phyloP scores from a whole-genome alignment of 495 filamentous ascomycete species.

The Clavariopsis aquatica region DNA sequence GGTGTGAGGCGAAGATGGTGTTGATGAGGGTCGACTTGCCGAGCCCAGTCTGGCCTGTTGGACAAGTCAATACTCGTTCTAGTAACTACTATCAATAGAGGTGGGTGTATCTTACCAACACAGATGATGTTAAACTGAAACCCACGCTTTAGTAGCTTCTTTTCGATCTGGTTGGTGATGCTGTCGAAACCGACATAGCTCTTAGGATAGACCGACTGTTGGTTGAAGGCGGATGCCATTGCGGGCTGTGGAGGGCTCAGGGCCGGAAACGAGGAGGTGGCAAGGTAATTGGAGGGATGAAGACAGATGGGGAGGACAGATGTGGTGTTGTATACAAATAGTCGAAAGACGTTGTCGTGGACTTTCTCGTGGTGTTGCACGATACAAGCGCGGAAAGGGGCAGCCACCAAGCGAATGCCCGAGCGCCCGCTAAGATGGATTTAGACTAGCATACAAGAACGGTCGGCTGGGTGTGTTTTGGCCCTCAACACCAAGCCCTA shows the following conservation, averaged over 20 bases:
- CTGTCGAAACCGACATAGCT: slow-evolving; percentile 99
- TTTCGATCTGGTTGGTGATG: slow-evolving; percentile 96
- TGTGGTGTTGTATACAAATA: slow-evolving; percentile 27
- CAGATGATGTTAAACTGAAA: slow-evolving; percentile 99
- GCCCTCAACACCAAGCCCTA: slow-evolving; percentile 12
- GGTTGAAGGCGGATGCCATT: slow-evolving; percentile 51
- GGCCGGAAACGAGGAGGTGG: slow-evolving; percentile 1
- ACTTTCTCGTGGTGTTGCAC: slow-evolving; percentile 35
- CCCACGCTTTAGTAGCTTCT: slow-evolving; percentile 98
- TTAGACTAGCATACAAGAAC: slow-evolving; percentile 6
- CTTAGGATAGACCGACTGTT: slow-evolving; percentile 76
- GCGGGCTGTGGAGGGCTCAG: slow-evolving; percentile 28
- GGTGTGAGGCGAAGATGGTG: slow-evolving; percentile 99
- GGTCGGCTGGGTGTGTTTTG: slow-evolving; percentile 14
- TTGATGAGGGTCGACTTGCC: slow-evolving; percentile 99
- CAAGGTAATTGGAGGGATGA: not conserved
- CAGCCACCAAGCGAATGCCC: slow-evolving; percentile 34
- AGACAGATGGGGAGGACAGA: not conserved
- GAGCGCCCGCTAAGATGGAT: slow-evolving; percentile 19
- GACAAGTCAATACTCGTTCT: slow-evolving; percentile 27
- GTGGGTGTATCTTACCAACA: slow-evolving; percentile 71
- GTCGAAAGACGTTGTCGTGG: slow-evolving; percentile 27
- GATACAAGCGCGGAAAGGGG: slow-evolving; percentile 38
- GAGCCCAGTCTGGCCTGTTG: slow-evolving; percentile 90
- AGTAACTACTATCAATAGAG: not conserved